These are phyloP conservation scores for Melanogaster broomeanus DNA, from an alignment of 768 basidiomycete genomes.

Conservation along the genomic window DNA sequence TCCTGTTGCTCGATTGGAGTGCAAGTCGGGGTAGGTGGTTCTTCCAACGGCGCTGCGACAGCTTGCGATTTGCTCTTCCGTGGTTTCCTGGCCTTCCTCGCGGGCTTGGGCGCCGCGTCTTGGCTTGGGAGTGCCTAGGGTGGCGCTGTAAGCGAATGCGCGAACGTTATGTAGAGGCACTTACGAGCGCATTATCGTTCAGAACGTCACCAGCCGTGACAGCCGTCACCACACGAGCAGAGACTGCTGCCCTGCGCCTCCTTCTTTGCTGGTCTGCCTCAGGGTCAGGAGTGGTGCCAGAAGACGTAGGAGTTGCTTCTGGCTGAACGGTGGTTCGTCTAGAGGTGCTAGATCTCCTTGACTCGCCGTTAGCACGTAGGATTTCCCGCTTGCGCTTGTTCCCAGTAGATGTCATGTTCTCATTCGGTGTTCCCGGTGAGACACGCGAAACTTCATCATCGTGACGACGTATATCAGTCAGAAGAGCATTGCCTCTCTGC, in stretches of 20 bases:
- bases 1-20: constrained; percentile 18
- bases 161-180: constrained; percentile 1
- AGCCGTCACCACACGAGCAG: constrained; percentile 28
- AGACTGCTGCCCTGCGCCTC: constrained; percentile 36
- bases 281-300: constrained; percentile 60
- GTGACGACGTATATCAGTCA: constrained; percentile 79
- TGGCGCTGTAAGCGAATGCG: constrained; percentile 8
- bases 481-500: constrained; percentile 79
- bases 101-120: constrained; percentile 32
- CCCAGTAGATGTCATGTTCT: constrained; percentile 27
- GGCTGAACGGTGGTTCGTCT: constrained; percentile 45
- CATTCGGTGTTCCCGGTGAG: constrained; percentile 21
- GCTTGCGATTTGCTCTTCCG: constrained; percentile 35
- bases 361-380: constrained; percentile 33
- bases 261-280: constrained; percentile 60
- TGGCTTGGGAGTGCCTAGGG: constrained; percentile 9
- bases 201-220: constrained; percentile 33
- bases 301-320: constrained; percentile 48
- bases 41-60: constrained; percentile 23
- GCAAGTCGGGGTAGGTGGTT: constrained; percentile 17
- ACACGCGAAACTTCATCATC: constrained; percentile 49
- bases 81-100: constrained; percentile 29
- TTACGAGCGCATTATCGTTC: constrained; percentile 34
- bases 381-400: constrained; percentile 43
- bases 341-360: constrained; percentile 34